phyloP scores from a whole-genome alignment of 1,139 yeast species.

The Arxiozyma slooffiae region DNA sequence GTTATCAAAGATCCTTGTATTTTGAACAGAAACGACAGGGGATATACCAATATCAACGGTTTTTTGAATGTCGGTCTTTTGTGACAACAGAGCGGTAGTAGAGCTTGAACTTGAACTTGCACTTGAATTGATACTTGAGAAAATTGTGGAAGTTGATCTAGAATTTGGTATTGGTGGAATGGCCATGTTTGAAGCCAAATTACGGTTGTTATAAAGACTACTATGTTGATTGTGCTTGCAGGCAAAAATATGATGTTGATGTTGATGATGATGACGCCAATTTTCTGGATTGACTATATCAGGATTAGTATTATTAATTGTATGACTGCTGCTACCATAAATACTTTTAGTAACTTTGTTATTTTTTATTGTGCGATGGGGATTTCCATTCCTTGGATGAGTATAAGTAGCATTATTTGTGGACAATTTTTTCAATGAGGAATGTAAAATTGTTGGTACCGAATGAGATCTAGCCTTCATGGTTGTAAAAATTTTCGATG shows the following conservation, averaged over 20 bases:
- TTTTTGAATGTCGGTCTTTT: neutral
- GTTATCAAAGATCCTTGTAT: neutral
- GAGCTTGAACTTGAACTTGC: neutral
- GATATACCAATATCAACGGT: neutral
- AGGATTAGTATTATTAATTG: neutral
- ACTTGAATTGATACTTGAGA: neutral
- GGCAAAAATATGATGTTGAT: neutral
- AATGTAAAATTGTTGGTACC: constrained; percentile 29
- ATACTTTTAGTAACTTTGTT: constrained; percentile 4
- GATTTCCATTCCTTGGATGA: constrained; percentile 7
- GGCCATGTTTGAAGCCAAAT: neutral
- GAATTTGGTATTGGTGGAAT: neutral
- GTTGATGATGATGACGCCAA: constrained; percentile 4
- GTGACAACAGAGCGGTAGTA: neutral
- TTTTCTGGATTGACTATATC: neutral
- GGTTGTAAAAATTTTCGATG: constrained; percentile 7
- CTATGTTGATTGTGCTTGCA: neutral
- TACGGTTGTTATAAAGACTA: neutral
- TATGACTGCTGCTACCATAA: neutral
- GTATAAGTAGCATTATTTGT: constrained; percentile 1
- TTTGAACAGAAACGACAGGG: neutral
- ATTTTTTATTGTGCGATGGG: constrained; percentile 9
- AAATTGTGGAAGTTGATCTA: neutral
- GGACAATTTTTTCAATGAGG: constrained; percentile 23
- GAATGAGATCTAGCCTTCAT: constrained; percentile 26